Evolutionary conservation across 1,284 basidiomycete genomes (phyloP), one percentile per base, ranked within the genome.

Genomic region (Heterobasidion occidentale): DNA sequence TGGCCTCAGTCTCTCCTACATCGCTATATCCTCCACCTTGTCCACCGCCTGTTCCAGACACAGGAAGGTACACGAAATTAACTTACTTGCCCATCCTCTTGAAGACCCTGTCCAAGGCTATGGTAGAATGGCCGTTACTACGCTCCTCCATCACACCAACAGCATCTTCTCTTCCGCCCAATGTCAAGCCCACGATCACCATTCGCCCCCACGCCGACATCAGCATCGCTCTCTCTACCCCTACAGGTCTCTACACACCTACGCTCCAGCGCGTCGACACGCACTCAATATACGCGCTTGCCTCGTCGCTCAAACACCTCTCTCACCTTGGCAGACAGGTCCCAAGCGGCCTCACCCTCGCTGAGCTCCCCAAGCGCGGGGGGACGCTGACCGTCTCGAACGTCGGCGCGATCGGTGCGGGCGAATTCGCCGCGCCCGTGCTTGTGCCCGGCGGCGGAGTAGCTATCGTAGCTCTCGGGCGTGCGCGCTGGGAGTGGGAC

Each of bases 311-410:
- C 36, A 73, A 78, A 9, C 78, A 81, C 57, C 70, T 92, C 34
- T 77, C 86, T 0, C 67, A 83, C 52, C 78, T 89, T 8, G 85
- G 86, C 0, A 78, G 88, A 3, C 80, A 84, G 60, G 74, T 75
- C 0, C 90, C 87, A 0, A 81, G 74, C 61, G 86, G 74, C 33
- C 79, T 88, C 20, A 81, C 81, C 0, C 75, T 78, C 0, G 74
- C 74, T 15, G 84, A 88, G 65, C 85, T 86, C 80, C 86, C 81
- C 0, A 77, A 77, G 57, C 75, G 80, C 9, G 83, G 88, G 0
- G 90, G 88, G 1, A 94, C 92, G 19, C 68, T 97, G 44, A 94
- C 89, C 2, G 82, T 98, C n/a, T 89, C 86, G 44, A 95, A 95
- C 61, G 79, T 96, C 5, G 93, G 93, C 9, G 84, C 86, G 0